phyloP scores from a whole-genome alignment of 768 basidiomycete species.

The Strobilomyces dryophilus region DNA sequence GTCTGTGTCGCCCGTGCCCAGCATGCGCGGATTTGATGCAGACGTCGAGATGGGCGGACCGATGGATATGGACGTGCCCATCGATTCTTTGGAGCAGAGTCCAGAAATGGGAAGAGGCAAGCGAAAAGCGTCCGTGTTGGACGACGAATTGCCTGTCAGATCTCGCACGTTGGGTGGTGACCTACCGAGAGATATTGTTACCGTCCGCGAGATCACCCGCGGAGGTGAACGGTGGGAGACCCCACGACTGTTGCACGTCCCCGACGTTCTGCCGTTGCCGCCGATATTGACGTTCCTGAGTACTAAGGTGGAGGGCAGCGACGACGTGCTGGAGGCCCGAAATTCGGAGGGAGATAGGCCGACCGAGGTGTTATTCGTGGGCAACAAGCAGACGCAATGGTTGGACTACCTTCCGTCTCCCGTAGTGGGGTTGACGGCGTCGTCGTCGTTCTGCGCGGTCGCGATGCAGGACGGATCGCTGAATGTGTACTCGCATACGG shows the following conservation, averaged over 20 bases:
- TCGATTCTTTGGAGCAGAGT: conserved; percentile 49
- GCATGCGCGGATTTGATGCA: conserved; percentile 46
- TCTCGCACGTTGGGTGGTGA: conserved; percentile 69
- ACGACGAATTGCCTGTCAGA: conserved; percentile 37
- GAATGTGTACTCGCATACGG: conserved; percentile 80
- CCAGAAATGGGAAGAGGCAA: conserved; percentile 43
- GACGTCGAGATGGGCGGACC: conserved; percentile 38
- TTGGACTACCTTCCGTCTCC: conserved; percentile 81
- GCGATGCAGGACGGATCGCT: conserved; percentile 76
- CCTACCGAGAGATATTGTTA: conserved; percentile 44
- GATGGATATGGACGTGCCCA: conserved; percentile 53
- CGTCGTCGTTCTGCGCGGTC: conserved; percentile 66
- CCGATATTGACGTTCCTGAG: conserved; percentile 58
- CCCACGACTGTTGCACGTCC: conserved; percentile 18
- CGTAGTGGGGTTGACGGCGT: conserved; percentile 62
- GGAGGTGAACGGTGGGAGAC: conserved; percentile 12
- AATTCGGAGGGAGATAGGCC: conserved; percentile 69
- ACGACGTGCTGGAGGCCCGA: conserved; percentile 68
- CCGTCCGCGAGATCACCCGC: conserved; percentile 51
- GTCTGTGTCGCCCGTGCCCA: conserved; percentile 44
- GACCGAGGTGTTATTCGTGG: conserved; percentile 63
- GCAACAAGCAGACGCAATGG: conserved; percentile 76
- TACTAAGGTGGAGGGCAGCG: conserved; percentile 58
- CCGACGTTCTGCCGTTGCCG: conserved; percentile 40
- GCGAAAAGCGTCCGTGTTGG: conserved; percentile 44